phyloP scores from a whole-genome alignment of 768 basidiomycete species.

The Mycena vitilis region DNA sequence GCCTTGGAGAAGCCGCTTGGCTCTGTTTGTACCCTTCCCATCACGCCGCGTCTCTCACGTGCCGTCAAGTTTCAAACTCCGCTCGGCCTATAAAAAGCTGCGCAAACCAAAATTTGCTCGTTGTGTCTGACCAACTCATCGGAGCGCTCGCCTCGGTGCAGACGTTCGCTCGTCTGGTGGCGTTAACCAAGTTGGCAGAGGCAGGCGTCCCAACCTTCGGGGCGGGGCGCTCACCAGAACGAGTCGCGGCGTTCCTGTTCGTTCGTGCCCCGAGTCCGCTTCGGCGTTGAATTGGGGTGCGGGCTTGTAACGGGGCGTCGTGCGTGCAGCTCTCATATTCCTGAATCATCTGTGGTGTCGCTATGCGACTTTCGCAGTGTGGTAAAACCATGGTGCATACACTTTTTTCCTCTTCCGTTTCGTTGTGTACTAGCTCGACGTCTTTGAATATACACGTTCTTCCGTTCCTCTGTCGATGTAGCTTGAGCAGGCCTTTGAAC shows the following conservation, averaged over 20 bases:
- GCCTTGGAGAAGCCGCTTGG: not conserved
- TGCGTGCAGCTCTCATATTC: constrained; percentile 67
- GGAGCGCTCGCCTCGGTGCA: constrained; percentile 30
- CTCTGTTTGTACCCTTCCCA: not conserved
- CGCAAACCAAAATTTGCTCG: not conserved
- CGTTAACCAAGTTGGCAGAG: constrained; percentile 34
- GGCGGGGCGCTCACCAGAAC: constrained; percentile 30
- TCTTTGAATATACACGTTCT: no score
- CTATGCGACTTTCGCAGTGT: constrained; percentile 86
- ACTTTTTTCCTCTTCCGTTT: constrained; percentile 37
- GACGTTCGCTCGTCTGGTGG: constrained; percentile 31
- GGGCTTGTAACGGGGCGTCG: constrained; percentile 54
- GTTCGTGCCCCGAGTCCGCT: constrained; percentile 23
- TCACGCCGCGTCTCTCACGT: not conserved
- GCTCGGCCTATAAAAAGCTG: constrained; percentile 1
- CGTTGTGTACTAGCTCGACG: not conserved
- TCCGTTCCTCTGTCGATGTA: no score
- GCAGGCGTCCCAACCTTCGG: constrained; percentile 16
- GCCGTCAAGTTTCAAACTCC: constrained; percentile 15
- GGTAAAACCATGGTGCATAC: constrained; percentile 87
- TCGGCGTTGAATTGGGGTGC: constrained; percentile 24
- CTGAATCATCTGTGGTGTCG: constrained; percentile 83
- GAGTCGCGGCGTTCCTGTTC: constrained; percentile 6
- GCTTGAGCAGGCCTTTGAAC: no score
- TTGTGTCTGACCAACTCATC: constrained; percentile 31